Evolutionary conservation across 495 filamentous ascomycete genomes (phyloP), one percentile per base, ranked within the genome.

Genomic region (Aspergillus coremiiformis): DNA sequence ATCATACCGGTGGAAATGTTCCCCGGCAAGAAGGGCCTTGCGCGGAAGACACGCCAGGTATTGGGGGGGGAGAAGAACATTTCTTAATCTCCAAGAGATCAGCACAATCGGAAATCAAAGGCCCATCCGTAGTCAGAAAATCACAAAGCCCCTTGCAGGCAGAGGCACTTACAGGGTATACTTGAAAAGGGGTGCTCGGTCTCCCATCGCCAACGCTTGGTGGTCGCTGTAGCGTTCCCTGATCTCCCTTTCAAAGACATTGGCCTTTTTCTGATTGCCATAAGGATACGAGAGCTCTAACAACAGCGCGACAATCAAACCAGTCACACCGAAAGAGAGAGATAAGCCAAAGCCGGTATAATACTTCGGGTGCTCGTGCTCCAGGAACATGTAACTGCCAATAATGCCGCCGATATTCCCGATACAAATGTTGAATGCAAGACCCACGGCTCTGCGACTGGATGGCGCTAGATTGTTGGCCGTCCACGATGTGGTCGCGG

Each of bases 111-210:
- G n/a, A n/a, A n/a, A n/a, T n/a, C n/a, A n/a, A n/a, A n/a, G n/a
- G n/a, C n/a, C n/a, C n/a, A n/a, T n/a, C n/a, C n/a, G n/a, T n/a
- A n/a, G n/a, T n/a, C n/a, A n/a, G n/a, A n/a, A n/a, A n/a, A n/a
- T n/a, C n/a, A n/a, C n/a, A n/a, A n/a, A n/a, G n/a, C n/a, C n/a
- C n/a, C n/a, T n/a, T n/a, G n/a, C n/a, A n/a, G n/a, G n/a, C n/a
- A n/a, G n/a, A n/a, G n/a, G n/a, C n/a, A n/a, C 22, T 17, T 32
- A 58, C 7, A 67, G 47, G 0, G 60, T 65, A 51, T 73, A 71
- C 57, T 59, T 69, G 55, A 73, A 74, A 14, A 70, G 49, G 5
- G 72, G 71, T 11, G 61, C 66, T 55, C 64, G 65, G 57, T 75
- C 71, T 0, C 73, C 74, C 68, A 76, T 63, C 12, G 67, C 63